Conservation (phyloP, 352 stramenopile genomes). For the Phytophthora lateralis region DNA sequence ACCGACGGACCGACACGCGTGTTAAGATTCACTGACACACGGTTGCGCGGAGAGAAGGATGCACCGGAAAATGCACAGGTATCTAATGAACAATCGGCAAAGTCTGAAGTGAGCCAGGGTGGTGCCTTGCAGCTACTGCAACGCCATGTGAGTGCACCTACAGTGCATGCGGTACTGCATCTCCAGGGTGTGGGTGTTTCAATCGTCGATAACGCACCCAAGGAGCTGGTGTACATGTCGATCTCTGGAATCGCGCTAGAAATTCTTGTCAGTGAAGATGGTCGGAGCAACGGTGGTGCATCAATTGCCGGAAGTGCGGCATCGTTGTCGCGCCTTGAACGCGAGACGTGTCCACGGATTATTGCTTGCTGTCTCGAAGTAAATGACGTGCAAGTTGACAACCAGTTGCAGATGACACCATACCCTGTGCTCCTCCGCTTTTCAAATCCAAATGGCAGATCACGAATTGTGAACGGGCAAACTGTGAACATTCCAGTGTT, state of each 20-base stretch:
- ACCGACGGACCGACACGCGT: slow-evolving; percentile 89
- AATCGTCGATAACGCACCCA: slow-evolving; percentile 70
- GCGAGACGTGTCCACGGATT: slow-evolving; percentile 59
- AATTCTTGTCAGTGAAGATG: slow-evolving; percentile 57
- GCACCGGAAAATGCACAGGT: slow-evolving; percentile 30
- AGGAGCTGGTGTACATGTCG: slow-evolving; percentile 83
- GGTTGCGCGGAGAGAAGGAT: slow-evolving; percentile 57
- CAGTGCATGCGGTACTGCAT: slow-evolving; percentile 56
- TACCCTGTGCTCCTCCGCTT: slow-evolving; percentile 88
- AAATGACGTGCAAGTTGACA: slow-evolving; percentile 87
- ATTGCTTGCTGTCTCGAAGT: slow-evolving; percentile 73
- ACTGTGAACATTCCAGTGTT: slow-evolving; percentile 67
- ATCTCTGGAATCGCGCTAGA: slow-evolving; percentile 70
- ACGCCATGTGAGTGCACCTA: slow-evolving; percentile 57
- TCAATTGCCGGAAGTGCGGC: slow-evolving; percentile 54
- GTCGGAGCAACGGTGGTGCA: slow-evolving; percentile 35
- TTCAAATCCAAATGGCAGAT: slow-evolving; percentile 62
- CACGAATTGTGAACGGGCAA: slow-evolving; percentile 56
- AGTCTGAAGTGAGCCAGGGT: slow-evolving; percentile 27
- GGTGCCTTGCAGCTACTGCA: slow-evolving; percentile 44
- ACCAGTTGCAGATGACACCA: slow-evolving; percentile 80
- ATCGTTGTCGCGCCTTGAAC: slow-evolving; percentile 57
- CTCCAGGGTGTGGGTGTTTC: slow-evolving; percentile 82
- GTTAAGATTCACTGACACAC: slow-evolving; percentile 83
- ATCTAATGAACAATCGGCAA: slow-evolving; percentile 32